These are phyloP conservation scores for Proliferodiscus dingleyae DNA, from an alignment of 2,329 filamentous ascomycete species.

Conservation along the genomic window DNA sequence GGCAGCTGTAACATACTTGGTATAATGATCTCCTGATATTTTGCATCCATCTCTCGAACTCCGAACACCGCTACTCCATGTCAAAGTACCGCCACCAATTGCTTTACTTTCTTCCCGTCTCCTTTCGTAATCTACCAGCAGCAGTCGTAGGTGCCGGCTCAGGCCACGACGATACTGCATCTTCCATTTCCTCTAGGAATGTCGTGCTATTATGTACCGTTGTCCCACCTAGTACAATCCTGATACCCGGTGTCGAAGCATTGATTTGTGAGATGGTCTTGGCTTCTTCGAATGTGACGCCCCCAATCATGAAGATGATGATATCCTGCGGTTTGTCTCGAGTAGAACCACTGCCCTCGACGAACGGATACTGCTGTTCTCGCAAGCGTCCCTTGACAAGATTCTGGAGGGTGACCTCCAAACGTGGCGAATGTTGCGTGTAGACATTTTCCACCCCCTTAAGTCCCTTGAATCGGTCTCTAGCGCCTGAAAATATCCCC, in stretches of 20 bases:
- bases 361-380: slow-evolving; percentile 86
- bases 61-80: slow-evolving; percentile 6
- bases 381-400: slow-evolving; percentile 86
- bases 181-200: slow-evolving; percentile 88
- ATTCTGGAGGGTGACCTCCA: slow-evolving; percentile 85
- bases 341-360: slow-evolving; percentile 81
- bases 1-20: background rate
- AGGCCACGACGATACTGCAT: slow-evolving; percentile 82
- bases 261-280: slow-evolving; percentile 96
- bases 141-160: slow-evolving; percentile 44
- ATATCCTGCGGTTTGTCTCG: slow-evolving; percentile 96
- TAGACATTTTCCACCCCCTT: slow-evolving; percentile 99
- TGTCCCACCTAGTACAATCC: slow-evolving; percentile 86
- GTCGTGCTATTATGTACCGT: slow-evolving; percentile 80
- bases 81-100: background rate
- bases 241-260: slow-evolving; percentile 79
- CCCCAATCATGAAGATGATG: slow-evolving; percentile 89
- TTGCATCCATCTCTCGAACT: background rate
- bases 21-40: background rate
- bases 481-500: slow-evolving; percentile 84
- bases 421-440: slow-evolving; percentile 86
- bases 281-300: slow-evolving; percentile 92
- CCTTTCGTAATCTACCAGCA: slow-evolving; percentile 31
- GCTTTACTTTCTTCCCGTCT: slow-evolving; percentile 28
- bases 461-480: slow-evolving; percentile 85